Base-by-base conservation (phyloP, 2,329 filamentous ascomycete species). In the Pleoardoris graminearum region DNA sequence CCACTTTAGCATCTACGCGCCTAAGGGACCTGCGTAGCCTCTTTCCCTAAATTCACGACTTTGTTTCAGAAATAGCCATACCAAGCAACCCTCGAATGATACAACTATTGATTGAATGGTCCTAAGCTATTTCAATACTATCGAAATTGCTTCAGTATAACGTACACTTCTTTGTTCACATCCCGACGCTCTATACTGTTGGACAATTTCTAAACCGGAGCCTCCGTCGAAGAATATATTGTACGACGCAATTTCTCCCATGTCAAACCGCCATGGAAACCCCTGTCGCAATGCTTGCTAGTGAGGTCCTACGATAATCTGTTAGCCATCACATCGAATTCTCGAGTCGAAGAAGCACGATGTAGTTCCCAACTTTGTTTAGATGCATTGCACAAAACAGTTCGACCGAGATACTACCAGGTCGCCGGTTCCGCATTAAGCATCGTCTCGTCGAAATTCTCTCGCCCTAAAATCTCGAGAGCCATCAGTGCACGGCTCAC, bases 391-490 rank as follows among this genome's bases (percentile, higher is more conserved):
- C 33, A 6, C 3, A n/a, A 41, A 10, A 30, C 4, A 30, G 21
- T 43, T 19, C 23, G 39, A 17, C 39, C 25, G 39, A 43, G n/a
- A n/a, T n/a, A n/a, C n/a, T n/a, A n/a, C n/a, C n/a, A n/a, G n/a
- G n/a, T n/a, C n/a, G n/a, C n/a, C n/a, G n/a, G n/a, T n/a, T 43
- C 23, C 39, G 39, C 39, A 43, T 43, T 30, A 25, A 43, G 39
- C 39, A 29, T 43, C 25, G 17, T 29, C 39, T 29, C 39, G 23
- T 10, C 39, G 11, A 30, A 29, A 23, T 21, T 29, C 4, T 29
- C 39, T n/a, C 14, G 7, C 38, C 38, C 23, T 27, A 23, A 23
- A 12, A 29, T 11, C 25, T 42, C 7, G 38, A 29, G 38, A 3
- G 4, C 7, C 33, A 27, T 27, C 14, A 10, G 4, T 42, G 38